Evolutionary conservation across 306 rosid species (phyloP), one percentile per base, ranked within the genome.

Genomic region (Canavalia ensiformis): DNA sequence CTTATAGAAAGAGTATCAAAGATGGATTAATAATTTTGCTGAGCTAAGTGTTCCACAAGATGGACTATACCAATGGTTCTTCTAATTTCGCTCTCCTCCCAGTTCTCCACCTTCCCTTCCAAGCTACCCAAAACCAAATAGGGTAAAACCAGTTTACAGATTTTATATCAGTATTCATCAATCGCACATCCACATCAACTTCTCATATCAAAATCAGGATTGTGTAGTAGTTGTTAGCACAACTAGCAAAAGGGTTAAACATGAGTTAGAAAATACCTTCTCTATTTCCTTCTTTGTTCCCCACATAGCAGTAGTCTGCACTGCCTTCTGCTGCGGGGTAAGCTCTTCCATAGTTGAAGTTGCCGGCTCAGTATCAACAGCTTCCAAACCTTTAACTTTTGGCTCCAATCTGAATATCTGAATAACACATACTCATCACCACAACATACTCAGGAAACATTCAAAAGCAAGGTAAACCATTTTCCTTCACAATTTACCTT

Each of bases 381-480:
- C 72, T 0, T 80, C 86, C 64, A 67, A 1, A 10, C 90, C 93
- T 75, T 85, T 83, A 72, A 95, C 87, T 81, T 64, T 93, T 1
- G 99, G 93, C 25, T 95, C 98, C 84, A 95, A 75, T 83, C 99
- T 89, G 75, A 95, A 87, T 88, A 95, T 82, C 98, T 95, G 89
- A 47, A 84, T 12, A 76, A 3, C 39, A 74, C 30, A 41, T 9
- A 33, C 45, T 28, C 74, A 78, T 69, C 8, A 60, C 67, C 51
- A 64, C 44, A 49, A 73, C 35, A 78, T 28, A 74, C 11, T 11
- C 18, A n/a, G 11, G 10, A 49, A 3, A 55, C 35, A 49, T 44
- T 64, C 65, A 77, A 52, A 8, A 45, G 9, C 31, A 42, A 31
- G 46, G 29, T 1, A 11, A 9, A 10, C 25, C 25, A 55, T 11